phyloP scores from a whole-genome alignment of 306 rosid genomes.

The Prunus fruticosa region DNA sequence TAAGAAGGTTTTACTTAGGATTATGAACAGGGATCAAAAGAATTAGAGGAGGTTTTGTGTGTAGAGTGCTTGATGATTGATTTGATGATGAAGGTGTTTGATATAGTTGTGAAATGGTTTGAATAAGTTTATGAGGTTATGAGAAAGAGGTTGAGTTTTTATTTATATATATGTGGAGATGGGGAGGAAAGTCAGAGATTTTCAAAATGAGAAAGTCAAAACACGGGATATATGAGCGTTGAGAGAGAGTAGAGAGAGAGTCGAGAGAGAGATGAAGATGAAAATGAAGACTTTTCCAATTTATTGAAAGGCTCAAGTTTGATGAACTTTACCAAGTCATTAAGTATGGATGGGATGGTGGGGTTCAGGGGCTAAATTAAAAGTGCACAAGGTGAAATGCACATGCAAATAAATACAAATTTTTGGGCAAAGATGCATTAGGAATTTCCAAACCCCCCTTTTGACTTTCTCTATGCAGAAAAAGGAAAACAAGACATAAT shows the following conservation, averaged over 20 bases:
- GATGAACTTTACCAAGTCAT: constrained; percentile 31
- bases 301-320: constrained; percentile 34
- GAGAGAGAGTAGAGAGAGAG: neutral
- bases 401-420: neutral
- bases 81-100: neutral
- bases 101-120: constrained; percentile 28
- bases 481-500: neutral
- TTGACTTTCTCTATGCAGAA: constrained; percentile 14
- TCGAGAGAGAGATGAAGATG: neutral
- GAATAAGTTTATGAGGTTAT: constrained; percentile 5
- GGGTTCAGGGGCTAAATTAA: neutral
- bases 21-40: no score
- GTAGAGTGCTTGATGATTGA: no score
- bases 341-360: neutral
- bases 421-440: neutral
- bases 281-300: constrained; percentile 33
- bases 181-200: constrained; percentile 20
- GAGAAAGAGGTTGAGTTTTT: constrained; percentile 3
- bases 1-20: no score
- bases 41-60: no score
- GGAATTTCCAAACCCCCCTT: neutral
- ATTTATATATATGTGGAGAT: constrained; percentile 18
- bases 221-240: constrained; percentile 38
- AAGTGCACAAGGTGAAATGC: neutral
- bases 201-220: constrained; percentile 38